These are phyloP conservation scores for Cucumis cinereus DNA, from an alignment of 306 rosid species.

Conservation along the genomic window DNA sequence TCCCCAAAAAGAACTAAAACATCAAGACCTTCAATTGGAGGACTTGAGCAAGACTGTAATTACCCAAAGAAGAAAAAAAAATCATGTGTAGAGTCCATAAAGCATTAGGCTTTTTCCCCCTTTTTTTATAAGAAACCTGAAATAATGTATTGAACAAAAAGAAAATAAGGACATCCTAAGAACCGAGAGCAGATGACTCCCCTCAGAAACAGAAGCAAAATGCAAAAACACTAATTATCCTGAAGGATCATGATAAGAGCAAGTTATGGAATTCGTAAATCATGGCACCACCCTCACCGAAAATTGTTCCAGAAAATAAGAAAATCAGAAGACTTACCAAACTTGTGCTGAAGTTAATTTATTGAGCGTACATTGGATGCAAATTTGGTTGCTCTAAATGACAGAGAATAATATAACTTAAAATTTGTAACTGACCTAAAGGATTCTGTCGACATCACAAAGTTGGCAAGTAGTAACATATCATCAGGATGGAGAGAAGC, in stretches of 20 bases:
- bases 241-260: not conserved
- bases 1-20: too few species aligned
- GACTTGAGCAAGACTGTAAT: too few species aligned
- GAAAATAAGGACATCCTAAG: not conserved
- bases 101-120: too few species aligned
- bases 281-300: not conserved
- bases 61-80: too few species aligned
- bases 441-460: constrained; percentile 85
- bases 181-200: not conserved
- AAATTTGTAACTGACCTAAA: constrained; percentile 54
- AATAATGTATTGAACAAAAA: not conserved
- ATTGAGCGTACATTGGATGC: not conserved
- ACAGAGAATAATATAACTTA: not conserved
- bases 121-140: not conserved
- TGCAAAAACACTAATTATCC: not conserved
- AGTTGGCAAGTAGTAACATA: constrained; percentile 67
- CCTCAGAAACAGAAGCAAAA: not conserved
- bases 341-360: not conserved
- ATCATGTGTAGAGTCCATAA: too few species aligned
- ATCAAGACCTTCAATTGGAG: too few species aligned
- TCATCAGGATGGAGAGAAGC: constrained; percentile 98
- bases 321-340: not conserved
- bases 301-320: not conserved
- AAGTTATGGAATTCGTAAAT: not conserved
- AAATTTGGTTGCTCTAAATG: not conserved